Percentiles rank a stretch among this genome's conserved stretches.
phyloP scores from a whole-genome alignment of 345 rosid species.

The Brassica carinata region DNA sequence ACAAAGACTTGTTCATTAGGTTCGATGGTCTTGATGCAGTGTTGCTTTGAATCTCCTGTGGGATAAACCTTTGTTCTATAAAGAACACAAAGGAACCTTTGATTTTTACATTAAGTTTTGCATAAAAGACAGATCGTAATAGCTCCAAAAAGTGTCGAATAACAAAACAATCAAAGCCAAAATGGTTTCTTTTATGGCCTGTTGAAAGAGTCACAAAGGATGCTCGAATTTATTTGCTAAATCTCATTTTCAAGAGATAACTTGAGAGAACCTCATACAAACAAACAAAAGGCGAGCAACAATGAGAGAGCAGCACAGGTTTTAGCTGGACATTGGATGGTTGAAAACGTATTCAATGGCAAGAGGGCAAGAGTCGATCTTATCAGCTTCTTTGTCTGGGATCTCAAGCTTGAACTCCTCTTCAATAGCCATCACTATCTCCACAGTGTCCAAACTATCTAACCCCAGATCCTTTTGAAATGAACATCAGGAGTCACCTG shows the following conservation, averaged over 20 bases:
- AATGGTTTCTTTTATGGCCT: not conserved
- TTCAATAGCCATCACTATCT: slow-evolving; percentile 94
- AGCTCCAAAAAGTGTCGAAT: not conserved
- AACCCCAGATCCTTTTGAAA: slow-evolving; percentile 88
- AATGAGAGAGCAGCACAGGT: not conserved
- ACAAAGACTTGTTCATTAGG: not conserved
- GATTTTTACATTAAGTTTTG: not conserved
- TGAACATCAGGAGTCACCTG: slow-evolving; percentile 80
- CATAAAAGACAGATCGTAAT: not conserved
- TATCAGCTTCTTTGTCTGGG: slow-evolving; percentile 94
- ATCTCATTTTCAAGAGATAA: slow-evolving; percentile 33
- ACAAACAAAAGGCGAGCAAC: not conserved
- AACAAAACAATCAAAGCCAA: slow-evolving; percentile 11
- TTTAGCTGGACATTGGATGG: slow-evolving; percentile 78
- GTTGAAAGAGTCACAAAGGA: slow-evolving; percentile 28
- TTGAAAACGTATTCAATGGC: slow-evolving; percentile 85
- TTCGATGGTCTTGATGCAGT: not conserved
- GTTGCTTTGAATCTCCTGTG: not conserved
- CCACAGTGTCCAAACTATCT: slow-evolving; percentile 93
- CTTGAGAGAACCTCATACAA: slow-evolving; percentile 17
- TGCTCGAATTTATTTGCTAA: slow-evolving; percentile 42
- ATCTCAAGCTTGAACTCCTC: slow-evolving; percentile 97
- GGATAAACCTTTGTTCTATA: not conserved
- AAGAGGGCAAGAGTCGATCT: slow-evolving; percentile 76
- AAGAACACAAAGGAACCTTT: not conserved